A percentile compares a stretch with the other conserved stretches of the same genome.
phyloP scores from a whole-genome alignment of 108 stramenopile species.

The Discostella stelligeroides region DNA sequence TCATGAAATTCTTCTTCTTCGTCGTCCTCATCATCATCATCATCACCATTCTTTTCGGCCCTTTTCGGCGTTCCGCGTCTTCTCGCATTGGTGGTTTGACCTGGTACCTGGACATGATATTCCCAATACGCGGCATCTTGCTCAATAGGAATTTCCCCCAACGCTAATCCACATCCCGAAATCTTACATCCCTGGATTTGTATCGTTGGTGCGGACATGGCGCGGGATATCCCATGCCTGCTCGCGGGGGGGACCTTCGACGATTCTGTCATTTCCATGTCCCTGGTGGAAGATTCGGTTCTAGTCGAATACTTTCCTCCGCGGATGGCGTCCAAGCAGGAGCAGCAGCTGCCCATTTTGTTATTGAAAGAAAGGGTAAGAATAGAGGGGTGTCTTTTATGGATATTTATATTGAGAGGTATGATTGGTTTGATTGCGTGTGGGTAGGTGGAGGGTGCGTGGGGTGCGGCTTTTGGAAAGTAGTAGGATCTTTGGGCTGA shows the following conservation, averaged over 20 bases:
- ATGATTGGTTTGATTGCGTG: no score
- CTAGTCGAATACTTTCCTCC: conserved; percentile 34
- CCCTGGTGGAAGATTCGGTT: conserved; percentile 20
- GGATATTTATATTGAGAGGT: no score
- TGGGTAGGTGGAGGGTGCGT: no score
- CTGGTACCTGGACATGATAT: conserved; percentile 62
- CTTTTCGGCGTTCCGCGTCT: neutral
- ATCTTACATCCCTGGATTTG: conserved; percentile 39
- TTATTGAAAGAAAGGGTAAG: neutral
- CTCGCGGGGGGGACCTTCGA: conserved; percentile 25
- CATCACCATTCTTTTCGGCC: no score
- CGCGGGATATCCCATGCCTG: conserved; percentile 36
- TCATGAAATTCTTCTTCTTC: conserved; percentile 35
- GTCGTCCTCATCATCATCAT: conserved; percentile 24
- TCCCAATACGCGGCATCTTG: conserved; percentile 93
- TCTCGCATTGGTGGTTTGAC: conserved; percentile 19
- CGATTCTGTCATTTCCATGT: conserved; percentile 44
- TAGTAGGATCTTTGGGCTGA: no score
- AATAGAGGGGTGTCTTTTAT: neutral
- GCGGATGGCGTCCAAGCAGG: conserved; percentile 51
- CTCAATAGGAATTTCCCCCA: conserved; percentile 69
- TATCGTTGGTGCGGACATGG: conserved; percentile 70
- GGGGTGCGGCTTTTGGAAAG: no score
- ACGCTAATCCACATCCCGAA: conserved; percentile 69
- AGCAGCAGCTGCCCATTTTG: conserved; percentile 60